These are phyloP conservation scores for Candida tallmaniae DNA, from an alignment of 805 yeast genomes.

Conservation along the genomic window DNA sequence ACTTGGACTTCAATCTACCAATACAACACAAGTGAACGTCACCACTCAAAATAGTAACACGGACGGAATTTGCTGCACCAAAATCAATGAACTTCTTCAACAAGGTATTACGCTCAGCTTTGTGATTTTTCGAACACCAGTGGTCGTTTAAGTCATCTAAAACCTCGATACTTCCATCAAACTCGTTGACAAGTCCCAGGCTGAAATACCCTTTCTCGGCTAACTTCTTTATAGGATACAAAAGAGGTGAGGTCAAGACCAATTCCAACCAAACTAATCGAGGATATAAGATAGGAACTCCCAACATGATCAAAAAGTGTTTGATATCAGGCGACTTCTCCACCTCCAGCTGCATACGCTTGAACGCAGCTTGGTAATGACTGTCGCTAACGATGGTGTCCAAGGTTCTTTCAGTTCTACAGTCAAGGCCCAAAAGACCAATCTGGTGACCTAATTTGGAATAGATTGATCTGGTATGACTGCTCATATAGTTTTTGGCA, in stretches of 20 bases:
- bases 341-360: constrained; percentile 56
- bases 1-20: constrained; percentile 66
- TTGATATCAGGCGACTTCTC: constrained; percentile 48
- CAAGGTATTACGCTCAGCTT: constrained; percentile 73
- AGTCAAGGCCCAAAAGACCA: constrained; percentile 77
- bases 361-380: constrained; percentile 60
- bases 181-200: constrained; percentile 79
- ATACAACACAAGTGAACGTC: constrained; percentile 90
- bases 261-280: constrained; percentile 87
- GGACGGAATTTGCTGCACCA: constrained; percentile 57
- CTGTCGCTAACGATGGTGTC: constrained; percentile 48
- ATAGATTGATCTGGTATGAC: constrained; percentile 63
- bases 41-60: constrained; percentile 85
- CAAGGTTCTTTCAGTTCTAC: constrained; percentile 83
- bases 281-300: constrained; percentile 95
- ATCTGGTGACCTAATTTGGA: constrained; percentile 71
- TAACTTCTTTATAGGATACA: constrained; percentile 59
- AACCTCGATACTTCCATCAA: constrained; percentile 87
- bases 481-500: constrained; percentile 65
- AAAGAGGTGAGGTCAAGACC: constrained; percentile 52
- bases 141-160: constrained; percentile 93
- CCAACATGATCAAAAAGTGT: constrained; percentile 79
- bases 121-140: constrained; percentile 91
- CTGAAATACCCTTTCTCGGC: constrained; percentile 61
- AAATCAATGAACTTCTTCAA: constrained; percentile 59